Evolutionary conservation across 1,139 yeast species (phyloP), one percentile per base, ranked within the genome.

Genomic region (Candida glucosophila): DNA sequence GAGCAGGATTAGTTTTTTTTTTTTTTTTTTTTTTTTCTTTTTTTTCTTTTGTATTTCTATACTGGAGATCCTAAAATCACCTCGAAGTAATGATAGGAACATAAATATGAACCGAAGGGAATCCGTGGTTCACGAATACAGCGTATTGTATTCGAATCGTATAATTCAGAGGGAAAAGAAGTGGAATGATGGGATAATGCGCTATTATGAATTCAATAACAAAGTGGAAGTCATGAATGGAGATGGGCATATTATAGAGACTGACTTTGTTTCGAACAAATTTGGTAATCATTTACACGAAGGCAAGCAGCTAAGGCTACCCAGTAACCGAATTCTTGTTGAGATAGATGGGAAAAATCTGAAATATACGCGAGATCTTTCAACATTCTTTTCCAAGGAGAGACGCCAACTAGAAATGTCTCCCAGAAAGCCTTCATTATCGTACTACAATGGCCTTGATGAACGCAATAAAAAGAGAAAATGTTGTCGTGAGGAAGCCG

Each of bases 121-220:
- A 10, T 36, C 40, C 9, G 22, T 28, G 12, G 36, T 36, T 11
- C 39, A 36, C 23, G 40, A 36, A 23, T 36, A 23, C 15, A 15
- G 24, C n/a, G 27, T 36, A 7, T 53, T 70, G 22, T 71, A 59
- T 50, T 62, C 77, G 5, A 43, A 51, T 15, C 47, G 77, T 20
- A 39, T 73, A 18, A 42, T 43, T 2, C 77, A 74, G 41, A 67
- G 61, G 40, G 60, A 59, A 20, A 73, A 73, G 43, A 52, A 48
- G 29, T 74, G 79, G 78, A 46, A 50, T 26, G 80, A 74, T 35
- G 81, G 81, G 3, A 42, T 33, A 13, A 44, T 73, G 24, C 55
- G 52, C 29, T 67, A 52, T 43, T 71, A 64, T 41, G 63, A 57
- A 34, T 53, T 66, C 44, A 73, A 73, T 40, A 52, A 58, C 26